Base-by-base conservation (phyloP, 805 yeast genomes). In the Kurtzmaniella fragi region DNA sequence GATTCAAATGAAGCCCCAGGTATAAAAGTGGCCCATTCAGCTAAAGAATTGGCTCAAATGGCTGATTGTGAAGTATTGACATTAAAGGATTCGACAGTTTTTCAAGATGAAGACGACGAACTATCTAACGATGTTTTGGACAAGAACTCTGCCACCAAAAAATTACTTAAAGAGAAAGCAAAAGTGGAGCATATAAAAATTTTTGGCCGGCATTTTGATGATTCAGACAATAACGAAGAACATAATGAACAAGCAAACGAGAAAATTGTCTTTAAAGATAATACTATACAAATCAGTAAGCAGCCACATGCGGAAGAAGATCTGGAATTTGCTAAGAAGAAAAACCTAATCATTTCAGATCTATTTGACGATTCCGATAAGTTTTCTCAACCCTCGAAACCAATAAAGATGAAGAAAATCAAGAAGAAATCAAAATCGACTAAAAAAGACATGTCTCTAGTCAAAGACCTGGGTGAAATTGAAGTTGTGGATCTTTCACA, bases 21-120 rank as follows among this genome's bases (percentile, higher is more conserved):
- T 1, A 32, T 73, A 12, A 63, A 61, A 30, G 63, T 80, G 2
- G 74, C 69, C 0, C 84, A 80, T 52, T 56, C 59, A 27, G 29
- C 62, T 9, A 51, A 52, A n/a, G 71, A 70, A n/a, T 50, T 80
- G 9, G 46, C 50, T 2, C 50, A 54, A 11, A 46, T 71, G 1
- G 54, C 60, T 4, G 70, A 59, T n/a, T 64, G 68, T 5, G 75
- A 67, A 1, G 63, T 82, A 2, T 59, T 84, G 37, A 83, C 89
- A 0, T 61, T 84, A 36, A 71, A 77, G 35, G 86, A 80, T 45
- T 47, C 54, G n/a, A 56, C 59, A 16, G 43, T 74, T 12, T 45
- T 67, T 12, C 68, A 53, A 39, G 57, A 55, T 30, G 73, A 51
- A 17, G 55, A 44, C 5, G 65, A 57, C 31, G 52, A 48, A 20